These are phyloP conservation scores for Pezicula neosporulosa DNA, from an alignment of 2,329 filamentous ascomycete genomes.

Conservation along the genomic window DNA sequence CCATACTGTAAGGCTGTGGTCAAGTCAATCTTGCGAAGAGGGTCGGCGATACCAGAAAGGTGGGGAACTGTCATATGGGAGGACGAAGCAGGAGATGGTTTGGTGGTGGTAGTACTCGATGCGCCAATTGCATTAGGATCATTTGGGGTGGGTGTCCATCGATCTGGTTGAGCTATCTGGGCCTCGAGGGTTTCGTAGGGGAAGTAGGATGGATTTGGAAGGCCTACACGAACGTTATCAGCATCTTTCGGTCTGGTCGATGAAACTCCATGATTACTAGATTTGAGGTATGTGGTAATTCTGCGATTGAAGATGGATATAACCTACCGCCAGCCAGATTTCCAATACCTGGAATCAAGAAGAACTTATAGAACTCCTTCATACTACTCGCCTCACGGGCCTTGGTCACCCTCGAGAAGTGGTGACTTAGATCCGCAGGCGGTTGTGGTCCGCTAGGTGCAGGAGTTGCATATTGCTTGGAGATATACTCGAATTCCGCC, in stretches of 20 bases:
- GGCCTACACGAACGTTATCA: conserved; percentile 46
- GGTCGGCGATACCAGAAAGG: conserved; percentile 52
- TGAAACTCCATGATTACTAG: not conserved
- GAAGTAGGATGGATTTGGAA: conserved; percentile 79
- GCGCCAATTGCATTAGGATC: conserved; percentile 44
- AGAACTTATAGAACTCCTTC: conserved; percentile 86
- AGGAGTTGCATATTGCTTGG: conserved; percentile 6
- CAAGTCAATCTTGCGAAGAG: conserved; percentile 71
- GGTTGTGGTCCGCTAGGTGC: conserved; percentile 13
- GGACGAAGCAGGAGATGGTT: conserved; percentile 24
- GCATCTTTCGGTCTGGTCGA: not conserved
- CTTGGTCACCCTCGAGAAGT: conserved; percentile 68
- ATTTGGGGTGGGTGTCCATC: conserved; percentile 71
- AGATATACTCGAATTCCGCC: conserved; percentile 24
- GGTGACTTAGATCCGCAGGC: conserved; percentile 76
- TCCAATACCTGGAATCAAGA: conserved; percentile 58
- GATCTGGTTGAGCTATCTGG: conserved; percentile 67
- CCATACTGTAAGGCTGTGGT: conserved; percentile 84
- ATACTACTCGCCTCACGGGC: conserved; percentile 62
- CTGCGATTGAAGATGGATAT: not conserved
- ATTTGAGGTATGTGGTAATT: not conserved
- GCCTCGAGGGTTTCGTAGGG: conserved; percentile 90
- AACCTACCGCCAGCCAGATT: conserved; percentile 59
- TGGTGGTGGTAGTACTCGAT: conserved; percentile 27
- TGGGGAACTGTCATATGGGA: conserved; percentile 71